Evolutionary conservation across 208 protist species (phyloP).

Genomic region (Crithidia sp.): DNA sequence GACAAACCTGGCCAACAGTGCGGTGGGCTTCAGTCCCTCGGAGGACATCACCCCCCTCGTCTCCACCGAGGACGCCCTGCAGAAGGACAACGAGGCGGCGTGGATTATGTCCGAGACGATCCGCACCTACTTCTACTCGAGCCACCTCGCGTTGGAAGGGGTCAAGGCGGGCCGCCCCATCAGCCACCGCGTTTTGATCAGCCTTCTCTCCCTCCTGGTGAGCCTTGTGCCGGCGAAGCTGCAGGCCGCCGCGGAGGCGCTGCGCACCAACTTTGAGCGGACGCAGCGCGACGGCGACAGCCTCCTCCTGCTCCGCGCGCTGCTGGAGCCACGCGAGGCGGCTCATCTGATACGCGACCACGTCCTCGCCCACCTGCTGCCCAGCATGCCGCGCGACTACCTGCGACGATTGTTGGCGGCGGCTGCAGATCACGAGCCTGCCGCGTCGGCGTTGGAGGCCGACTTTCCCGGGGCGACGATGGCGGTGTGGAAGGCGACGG

Average conservation of each 20-base stretch:
- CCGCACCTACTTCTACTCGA: slow-evolving; percentile 46
- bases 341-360: slow-evolving; percentile 28
- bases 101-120: slow-evolving; percentile 68
- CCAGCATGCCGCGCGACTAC: slow-evolving; percentile 8
- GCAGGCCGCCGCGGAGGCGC: slow-evolving; percentile 14
- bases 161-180: slow-evolving; percentile 59
- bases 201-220: slow-evolving; percentile 58
- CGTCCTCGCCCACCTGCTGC: slow-evolving; percentile 23
- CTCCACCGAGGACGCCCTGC: slow-evolving; percentile 45
- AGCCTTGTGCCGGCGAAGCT: slow-evolving; percentile 43
- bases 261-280: slow-evolving; percentile 43
- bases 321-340: slow-evolving; percentile 40
- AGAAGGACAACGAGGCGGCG: slow-evolving; percentile 35
- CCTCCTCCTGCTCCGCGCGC: slow-evolving; percentile 47
- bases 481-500: slow-evolving; percentile 55
- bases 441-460: slow-evolving; percentile 10
- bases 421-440: background rate
- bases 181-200: slow-evolving; percentile 54
- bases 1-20: slow-evolving; percentile 45
- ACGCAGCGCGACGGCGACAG: slow-evolving; percentile 39
- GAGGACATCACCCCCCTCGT: slow-evolving; percentile 33
- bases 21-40: slow-evolving; percentile 43
- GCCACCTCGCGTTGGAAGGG: slow-evolving; percentile 56
- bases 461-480: slow-evolving; percentile 25
- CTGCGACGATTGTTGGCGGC: slow-evolving; percentile 7